Evolutionary conservation across 768 basidiomycete genomes (phyloP), one percentile per base, ranked within the genome.

Genomic region (Mycena latifolia): DNA sequence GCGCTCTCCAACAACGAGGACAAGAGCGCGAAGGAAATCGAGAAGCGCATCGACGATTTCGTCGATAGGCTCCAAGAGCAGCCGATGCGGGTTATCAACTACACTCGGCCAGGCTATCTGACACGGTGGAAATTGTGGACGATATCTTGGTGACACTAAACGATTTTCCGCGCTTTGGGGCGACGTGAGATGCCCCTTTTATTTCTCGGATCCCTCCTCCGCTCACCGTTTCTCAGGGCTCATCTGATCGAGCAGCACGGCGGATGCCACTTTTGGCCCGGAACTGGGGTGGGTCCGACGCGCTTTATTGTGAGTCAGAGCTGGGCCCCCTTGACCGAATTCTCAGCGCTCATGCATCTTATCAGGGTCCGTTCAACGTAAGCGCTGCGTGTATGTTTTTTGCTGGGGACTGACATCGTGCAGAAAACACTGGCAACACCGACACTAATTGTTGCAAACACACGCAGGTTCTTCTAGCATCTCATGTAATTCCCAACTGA

Each of bases 241-340:
- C 69, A 69, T 56, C 18, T 69, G 29, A 69, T 63, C 52, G 69
- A 69, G n/a, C 69, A 69, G 41, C 69, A 69, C 29, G 69, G 69
- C n/a, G 69, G 69, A 7, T 69, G 69, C 25, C 69, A 69, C 4
- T 66, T 55, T 27, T 69, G 69, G 69, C 69, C 69, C 2, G 69
- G 69, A 1, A 69, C 69, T 0, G 69, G 69, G 5, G 69, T 63
- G 9, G 69, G 69, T 4, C 69, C 69, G 24, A 28, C 41, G 22
- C 61, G 65, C 5, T 69, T 62, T 18, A 65, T 46, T 28, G 69
- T 69, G 27, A 54, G 64, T 58, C n/a, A n/a, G n/a, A n/a, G n/a
- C n/a, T n/a, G n/a, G n/a, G n/a, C n/a, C n/a, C n/a, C n/a, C n/a
- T n/a, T n/a, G n/a, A n/a, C n/a, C n/a, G n/a, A 9, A 11, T 4